A percentile compares a stretch with the other conserved stretches of the same genome.
Conservation (phyloP, 2,329 filamentous ascomycete species). For the Aureobasidium namibiae region DNA sequence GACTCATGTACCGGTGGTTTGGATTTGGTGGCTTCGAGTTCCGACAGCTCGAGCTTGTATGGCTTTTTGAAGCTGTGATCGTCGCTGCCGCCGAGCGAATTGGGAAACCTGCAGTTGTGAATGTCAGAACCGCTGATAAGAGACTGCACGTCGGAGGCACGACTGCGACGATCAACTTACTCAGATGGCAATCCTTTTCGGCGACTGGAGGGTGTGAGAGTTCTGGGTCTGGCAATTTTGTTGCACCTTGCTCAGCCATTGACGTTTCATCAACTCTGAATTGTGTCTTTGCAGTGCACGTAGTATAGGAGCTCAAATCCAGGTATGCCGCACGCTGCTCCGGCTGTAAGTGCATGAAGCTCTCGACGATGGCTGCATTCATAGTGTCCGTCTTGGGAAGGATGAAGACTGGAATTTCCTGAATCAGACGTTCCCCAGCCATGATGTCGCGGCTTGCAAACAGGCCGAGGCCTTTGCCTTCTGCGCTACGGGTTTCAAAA, state of each 20-base stretch:
- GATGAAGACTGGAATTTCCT: slow-evolving; percentile 18
- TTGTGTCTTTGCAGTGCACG: not conserved
- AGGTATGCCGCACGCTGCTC: not conserved
- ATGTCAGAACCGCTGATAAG: not conserved
- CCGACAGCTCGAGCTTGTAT: not conserved
- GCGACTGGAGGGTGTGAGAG: not conserved
- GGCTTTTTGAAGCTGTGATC: not conserved
- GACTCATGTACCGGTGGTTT: not conserved
- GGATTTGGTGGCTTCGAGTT: not conserved
- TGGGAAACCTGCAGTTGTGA: not conserved
- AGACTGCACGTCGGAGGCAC: slow-evolving; percentile 4
- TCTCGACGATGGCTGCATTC: not conserved
- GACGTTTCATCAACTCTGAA: not conserved
- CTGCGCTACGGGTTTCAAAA: not conserved
- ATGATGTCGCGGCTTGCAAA: slow-evolving; percentile 20
- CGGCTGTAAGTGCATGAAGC: not conserved
- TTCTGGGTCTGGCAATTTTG: not conserved
- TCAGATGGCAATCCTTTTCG: not conserved
- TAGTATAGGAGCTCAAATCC: not conserved
- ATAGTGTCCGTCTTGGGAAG: not conserved
- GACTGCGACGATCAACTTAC: not conserved
- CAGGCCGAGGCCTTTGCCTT: slow-evolving; percentile 20
- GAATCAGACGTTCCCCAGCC: slow-evolving; percentile 20
- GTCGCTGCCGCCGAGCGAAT: not conserved
- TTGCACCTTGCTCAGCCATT: not conserved